Conservation (phyloP, 768 basidiomycete species). For the Calocybe indica region DNA sequence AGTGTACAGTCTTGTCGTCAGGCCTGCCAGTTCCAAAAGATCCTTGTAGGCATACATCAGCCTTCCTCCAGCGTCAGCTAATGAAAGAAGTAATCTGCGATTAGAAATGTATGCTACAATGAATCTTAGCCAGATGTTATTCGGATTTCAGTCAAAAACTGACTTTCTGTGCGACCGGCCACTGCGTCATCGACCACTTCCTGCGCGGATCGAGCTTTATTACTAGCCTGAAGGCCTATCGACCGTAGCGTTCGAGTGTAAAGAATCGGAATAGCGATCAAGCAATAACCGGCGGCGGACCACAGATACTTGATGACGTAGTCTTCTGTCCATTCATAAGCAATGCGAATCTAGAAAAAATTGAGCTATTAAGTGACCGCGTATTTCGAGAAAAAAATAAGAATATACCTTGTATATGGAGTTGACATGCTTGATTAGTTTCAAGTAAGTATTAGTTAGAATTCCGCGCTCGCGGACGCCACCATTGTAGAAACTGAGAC, state of each 20-base stretch:
- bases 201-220: slow-evolving; percentile 1
- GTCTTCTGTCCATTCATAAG: slow-evolving; percentile 95
- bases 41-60: slow-evolving; percentile 98
- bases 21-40: slow-evolving; percentile 88
- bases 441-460: slow-evolving; percentile 68
- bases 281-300: slow-evolving; percentile 87
- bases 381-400: not conserved
- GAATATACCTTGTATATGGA: slow-evolving; percentile 75
- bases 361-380: not conserved
- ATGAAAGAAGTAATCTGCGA: slow-evolving; percentile 80
- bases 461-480: slow-evolving; percentile 80
- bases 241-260: slow-evolving; percentile 52
- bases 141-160: slow-evolving; percentile 5
- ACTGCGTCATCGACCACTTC: slow-evolving; percentile 31
- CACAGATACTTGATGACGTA: slow-evolving; percentile 95
- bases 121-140: no score
- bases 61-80: slow-evolving; percentile 95
- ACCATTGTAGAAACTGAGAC: slow-evolving; percentile 82
- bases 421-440: slow-evolving; percentile 84
- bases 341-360: slow-evolving; percentile 66
- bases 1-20: slow-evolving; percentile 85
- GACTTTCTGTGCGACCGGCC: slow-evolving; percentile 44
- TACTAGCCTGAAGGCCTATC: slow-evolving; percentile 20
- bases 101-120: slow-evolving; percentile 80
- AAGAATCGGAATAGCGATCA: slow-evolving; percentile 88